Evolutionary conservation across 2,329 filamentous ascomycete genomes (phyloP).

Genomic region (Pseudonectria buxi): DNA sequence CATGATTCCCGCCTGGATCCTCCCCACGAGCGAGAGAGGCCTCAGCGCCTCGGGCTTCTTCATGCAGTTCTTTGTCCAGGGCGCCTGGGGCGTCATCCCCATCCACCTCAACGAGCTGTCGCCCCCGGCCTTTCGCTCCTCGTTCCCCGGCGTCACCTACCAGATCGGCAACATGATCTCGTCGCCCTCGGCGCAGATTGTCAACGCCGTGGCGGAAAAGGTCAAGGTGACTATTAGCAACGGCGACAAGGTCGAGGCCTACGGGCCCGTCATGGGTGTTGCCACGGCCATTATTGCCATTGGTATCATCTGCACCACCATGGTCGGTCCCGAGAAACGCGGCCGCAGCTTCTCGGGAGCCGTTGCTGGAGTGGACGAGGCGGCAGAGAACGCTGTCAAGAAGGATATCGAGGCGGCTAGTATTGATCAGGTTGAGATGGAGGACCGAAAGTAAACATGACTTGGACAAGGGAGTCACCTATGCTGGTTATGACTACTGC

Average conservation of each 20-base stretch:
- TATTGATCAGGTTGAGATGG: slow-evolving; percentile 17
- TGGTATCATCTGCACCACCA: slow-evolving; percentile 61
- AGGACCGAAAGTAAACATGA: slow-evolving; percentile 6
- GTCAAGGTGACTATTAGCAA: slow-evolving; percentile 45
- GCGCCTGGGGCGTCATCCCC: slow-evolving; percentile 61
- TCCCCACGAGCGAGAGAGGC: slow-evolving; percentile 51
- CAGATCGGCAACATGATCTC: slow-evolving; percentile 72
- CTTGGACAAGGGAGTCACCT: slow-evolving; percentile 1
- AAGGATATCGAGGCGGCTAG: slow-evolving; percentile 24
- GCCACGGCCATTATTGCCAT: slow-evolving; percentile 69
- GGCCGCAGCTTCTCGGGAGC: slow-evolving; percentile 63
- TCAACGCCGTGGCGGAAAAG: slow-evolving; percentile 65
- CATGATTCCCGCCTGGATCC: slow-evolving; percentile 65
- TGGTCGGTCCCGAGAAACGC: slow-evolving; percentile 67
- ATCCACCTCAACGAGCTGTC: slow-evolving; percentile 71
- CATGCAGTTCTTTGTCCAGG: slow-evolving; percentile 62
- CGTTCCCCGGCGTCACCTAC: slow-evolving; percentile 65
- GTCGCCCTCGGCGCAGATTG: slow-evolving; percentile 67
- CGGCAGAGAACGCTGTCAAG: slow-evolving; percentile 9
- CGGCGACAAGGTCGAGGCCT: slow-evolving; percentile 58
- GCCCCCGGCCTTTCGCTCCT: slow-evolving; percentile 62
- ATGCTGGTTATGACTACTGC: too few relatives aligned
- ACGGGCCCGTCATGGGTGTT: slow-evolving; percentile 69
- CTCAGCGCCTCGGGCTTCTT: slow-evolving; percentile 62
- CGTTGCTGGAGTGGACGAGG: slow-evolving; percentile 29